Percentiles rank a stretch among this genome's conserved stretches.
These are phyloP conservation scores for Trametes villosa DNA, from an alignment of 768 basidiomycete genomes.

Conservation along the genomic window DNA sequence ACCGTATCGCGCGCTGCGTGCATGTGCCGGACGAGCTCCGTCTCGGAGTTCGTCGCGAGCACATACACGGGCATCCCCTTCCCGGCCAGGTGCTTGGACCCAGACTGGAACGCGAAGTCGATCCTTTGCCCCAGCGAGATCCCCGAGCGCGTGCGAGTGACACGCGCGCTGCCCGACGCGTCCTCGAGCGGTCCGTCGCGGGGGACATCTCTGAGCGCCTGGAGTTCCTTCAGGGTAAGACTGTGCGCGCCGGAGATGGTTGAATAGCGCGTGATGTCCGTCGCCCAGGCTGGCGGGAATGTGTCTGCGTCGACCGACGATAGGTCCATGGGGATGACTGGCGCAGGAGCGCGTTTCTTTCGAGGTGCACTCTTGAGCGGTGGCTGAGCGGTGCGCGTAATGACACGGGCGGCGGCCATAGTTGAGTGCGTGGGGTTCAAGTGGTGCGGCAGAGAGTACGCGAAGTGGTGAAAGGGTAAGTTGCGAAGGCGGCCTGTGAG, in stretches of 20 bases:
- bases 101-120: constrained; percentile 9
- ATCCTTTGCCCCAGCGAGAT: constrained; percentile 11
- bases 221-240: constrained; percentile 1
- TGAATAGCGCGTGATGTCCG: constrained; percentile 9
- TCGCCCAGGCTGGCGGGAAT: constrained; percentile 11
- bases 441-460: too few relatives aligned
- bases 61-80: constrained; percentile 18
- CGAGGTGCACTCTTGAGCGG: too few relatives aligned
- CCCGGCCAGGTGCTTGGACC: not conserved
- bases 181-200: not conserved
- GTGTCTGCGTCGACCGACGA: not conserved
- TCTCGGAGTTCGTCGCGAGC: constrained; percentile 8
- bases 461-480: too few relatives aligned
- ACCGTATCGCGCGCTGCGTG: not conserved
- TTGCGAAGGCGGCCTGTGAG: too few relatives aligned
- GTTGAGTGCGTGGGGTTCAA: too few relatives aligned
- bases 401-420: too few relatives aligned
- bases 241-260: constrained; percentile 13
- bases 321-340: not conserved
- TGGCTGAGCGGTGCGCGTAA: too few relatives aligned
- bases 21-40: constrained; percentile 13
- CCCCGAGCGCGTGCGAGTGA: constrained; percentile 11
- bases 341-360: not conserved
- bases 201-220: constrained; percentile 12
- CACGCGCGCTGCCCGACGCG: not conserved